Evolutionary conservation across 2,329 filamentous ascomycete species (phyloP), one percentile per base, ranked within the genome.

Genomic region (Coleophoma cylindrospora): DNA sequence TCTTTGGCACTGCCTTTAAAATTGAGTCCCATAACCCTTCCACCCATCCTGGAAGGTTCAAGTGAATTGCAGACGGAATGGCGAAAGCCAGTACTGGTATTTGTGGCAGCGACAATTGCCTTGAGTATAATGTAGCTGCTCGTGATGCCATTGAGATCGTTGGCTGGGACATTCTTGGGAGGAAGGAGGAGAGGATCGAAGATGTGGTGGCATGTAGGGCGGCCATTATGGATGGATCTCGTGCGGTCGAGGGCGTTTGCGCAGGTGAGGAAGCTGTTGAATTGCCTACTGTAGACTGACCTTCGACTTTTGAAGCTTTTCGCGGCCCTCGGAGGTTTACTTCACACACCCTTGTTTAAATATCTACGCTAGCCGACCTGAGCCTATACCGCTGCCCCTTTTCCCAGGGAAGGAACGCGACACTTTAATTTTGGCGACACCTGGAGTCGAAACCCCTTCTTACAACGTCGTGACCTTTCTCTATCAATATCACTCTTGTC

Each of bases 1-100:
- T 97, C 80, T 99, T 99, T 5, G 94, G 94, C 14, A 97, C 94
- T 1, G 94, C 94, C 58, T 85, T 85, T 59, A 99, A 77, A 43
- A 99, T 81, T 6, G 89, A 91, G 60, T 96, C 92, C 92, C 92
- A 97, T 62, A 99, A 84, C 55, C 87, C 88, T 50, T 81, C 84
- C 19, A 96, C 71, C n/a, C 91, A 65, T 5, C 79, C 79, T 6
- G 87, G 84, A 47, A 91, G 74, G 45, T 74, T 81, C 58, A 83
- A 68, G 21, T 71, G 76, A 57, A 89, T 74, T 37, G 74, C 70
- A 12, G 79, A 73, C 21, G 87, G 82, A 37, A 86, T 68, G 7
- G 81, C 72, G 53, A 85, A 72, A 14, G 79, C 72, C 33, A 83
- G 67, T 57, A 74, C 76, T 51, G 75, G 75, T 52, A 83, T 68